These are phyloP conservation scores for Protea cynaroides DNA, from an alignment of 164 flowering plant genomes.

Conservation along the genomic window DNA sequence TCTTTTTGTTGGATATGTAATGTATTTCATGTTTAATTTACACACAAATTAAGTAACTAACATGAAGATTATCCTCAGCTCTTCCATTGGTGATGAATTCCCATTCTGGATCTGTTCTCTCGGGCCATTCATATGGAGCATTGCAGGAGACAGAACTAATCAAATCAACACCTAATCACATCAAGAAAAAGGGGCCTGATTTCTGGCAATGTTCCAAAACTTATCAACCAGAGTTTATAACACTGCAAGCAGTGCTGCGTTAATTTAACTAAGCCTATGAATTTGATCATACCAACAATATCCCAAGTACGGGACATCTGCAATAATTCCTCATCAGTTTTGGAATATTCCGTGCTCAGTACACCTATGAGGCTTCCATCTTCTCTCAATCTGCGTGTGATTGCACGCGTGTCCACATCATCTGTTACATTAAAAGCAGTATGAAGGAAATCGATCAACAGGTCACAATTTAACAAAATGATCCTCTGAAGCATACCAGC, in stretches of 20 bases:
- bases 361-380: constrained; percentile 87
- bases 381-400: constrained; percentile 77
- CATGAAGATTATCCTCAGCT: constrained; percentile 36
- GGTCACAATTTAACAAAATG: not conserved
- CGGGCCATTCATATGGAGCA: constrained; percentile 74
- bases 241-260: not conserved
- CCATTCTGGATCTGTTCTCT: constrained; percentile 60
- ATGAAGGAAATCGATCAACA: constrained; percentile 3
- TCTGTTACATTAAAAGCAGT: constrained; percentile 36
- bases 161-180: constrained; percentile 63
- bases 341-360: constrained; percentile 64
- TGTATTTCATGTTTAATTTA: not conserved
- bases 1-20: too few relatives aligned
- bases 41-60: constrained; percentile 23
- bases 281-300: constrained; percentile 54
- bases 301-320: constrained; percentile 74
- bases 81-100: constrained; percentile 41
- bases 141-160: constrained; percentile 72
- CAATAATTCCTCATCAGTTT: constrained; percentile 60
- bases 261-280: not conserved
- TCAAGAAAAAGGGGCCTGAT: not conserved
- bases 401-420: constrained; percentile 94
- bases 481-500: not conserved
- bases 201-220: not conserved
- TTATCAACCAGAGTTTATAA: not conserved